phyloP scores from a whole-genome alignment of 78 protist genomes.

The Anaeramoeba ignava region DNA sequence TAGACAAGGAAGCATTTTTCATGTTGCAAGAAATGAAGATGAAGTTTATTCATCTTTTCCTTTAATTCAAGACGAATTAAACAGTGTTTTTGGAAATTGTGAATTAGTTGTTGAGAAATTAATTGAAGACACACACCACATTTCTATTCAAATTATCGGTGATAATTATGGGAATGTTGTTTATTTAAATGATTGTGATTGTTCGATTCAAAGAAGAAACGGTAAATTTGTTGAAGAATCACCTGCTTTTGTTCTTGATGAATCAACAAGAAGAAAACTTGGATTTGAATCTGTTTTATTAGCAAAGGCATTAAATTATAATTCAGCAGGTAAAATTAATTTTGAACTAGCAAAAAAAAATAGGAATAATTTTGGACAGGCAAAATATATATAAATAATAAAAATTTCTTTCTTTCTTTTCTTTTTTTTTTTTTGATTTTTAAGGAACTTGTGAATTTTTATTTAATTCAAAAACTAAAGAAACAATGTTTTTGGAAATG shows the following conservation, averaged over 20 bases:
- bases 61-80: neutral
- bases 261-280: constrained; percentile 52
- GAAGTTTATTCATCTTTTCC: constrained; percentile 58
- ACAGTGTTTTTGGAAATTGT: constrained; percentile 70
- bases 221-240: constrained; percentile 72
- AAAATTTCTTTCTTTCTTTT: too few species aligned
- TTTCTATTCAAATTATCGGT: constrained; percentile 79
- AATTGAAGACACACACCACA: constrained; percentile 84
- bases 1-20: constrained; percentile 92
- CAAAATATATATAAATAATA: too few species aligned
- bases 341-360: too few species aligned
- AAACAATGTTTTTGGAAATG: constrained; percentile 90
- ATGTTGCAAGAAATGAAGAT: constrained; percentile 23
- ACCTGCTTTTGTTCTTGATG: constrained; percentile 32
- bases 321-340: constrained; percentile 8
- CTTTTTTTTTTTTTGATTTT: too few species aligned
- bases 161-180: constrained; percentile 73
- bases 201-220: constrained; percentile 86
- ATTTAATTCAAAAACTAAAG: constrained; percentile 46
- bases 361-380: too few species aligned
- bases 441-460: constrained; percentile 95
- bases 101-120: constrained; percentile 81
- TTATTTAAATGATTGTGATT: constrained; percentile 83
- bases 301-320: constrained; percentile 67
- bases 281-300: constrained; percentile 69